A percentile compares a stretch with the other conserved stretches of the same genome.
These are phyloP conservation scores for Hydnomerulius pinastri DNA, from an alignment of 768 basidiomycete species.

Conservation along the genomic window DNA sequence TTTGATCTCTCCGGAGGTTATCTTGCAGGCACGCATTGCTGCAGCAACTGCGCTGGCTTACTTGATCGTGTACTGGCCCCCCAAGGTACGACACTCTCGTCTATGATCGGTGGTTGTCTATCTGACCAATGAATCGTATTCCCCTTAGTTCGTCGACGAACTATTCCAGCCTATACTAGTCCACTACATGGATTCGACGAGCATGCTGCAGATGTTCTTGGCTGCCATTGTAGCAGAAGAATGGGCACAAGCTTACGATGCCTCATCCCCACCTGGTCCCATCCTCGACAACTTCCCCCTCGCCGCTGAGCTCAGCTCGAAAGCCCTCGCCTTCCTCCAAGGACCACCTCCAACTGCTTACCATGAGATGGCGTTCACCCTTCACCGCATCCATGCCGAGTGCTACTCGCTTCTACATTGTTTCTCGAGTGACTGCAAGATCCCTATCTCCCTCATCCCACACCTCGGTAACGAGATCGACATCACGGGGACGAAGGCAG, in stretches of 20 bases:
- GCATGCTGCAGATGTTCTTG: constrained; percentile 89
- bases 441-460: constrained; percentile 79
- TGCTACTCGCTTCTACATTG: constrained; percentile 79
- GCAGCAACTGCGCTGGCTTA: constrained; percentile 77
- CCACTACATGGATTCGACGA: constrained; percentile 83
- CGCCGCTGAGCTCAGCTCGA: constrained; percentile 67
- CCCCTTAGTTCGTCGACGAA: constrained; percentile 51
- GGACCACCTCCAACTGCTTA: constrained; percentile 75
- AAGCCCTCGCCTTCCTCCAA: constrained; percentile 74
- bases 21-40: constrained; percentile 78
- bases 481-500: constrained; percentile 60
- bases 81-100: constrained; percentile 40
- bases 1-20: constrained; percentile 72
- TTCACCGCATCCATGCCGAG: constrained; percentile 78
- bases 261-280: constrained; percentile 32
- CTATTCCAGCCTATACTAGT: constrained; percentile 73
- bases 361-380: constrained; percentile 85
- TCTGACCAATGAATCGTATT: background rate
- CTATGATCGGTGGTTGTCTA: background rate
- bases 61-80: constrained; percentile 68
- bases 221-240: constrained; percentile 87
- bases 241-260: constrained; percentile 73
- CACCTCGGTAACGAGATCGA: constrained; percentile 77
- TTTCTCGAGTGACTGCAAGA: constrained; percentile 85
- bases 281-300: constrained; percentile 60